phyloP scores from a whole-genome alignment of 345 rosid species.

The Sisymbrium irio region DNA sequence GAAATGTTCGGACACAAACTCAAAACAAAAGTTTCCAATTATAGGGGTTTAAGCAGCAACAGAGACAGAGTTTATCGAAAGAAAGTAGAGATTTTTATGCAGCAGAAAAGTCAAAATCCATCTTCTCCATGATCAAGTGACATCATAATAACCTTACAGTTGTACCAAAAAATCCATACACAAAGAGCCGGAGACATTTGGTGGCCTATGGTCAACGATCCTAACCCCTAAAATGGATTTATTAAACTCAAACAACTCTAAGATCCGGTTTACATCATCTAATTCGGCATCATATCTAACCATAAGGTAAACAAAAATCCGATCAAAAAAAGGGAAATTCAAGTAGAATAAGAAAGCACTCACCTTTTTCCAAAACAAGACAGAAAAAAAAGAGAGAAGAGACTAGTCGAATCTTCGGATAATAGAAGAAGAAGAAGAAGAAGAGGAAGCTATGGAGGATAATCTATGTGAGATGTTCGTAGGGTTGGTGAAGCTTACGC shows the following conservation, averaged over 20 bases:
- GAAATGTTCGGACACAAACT: neutral
- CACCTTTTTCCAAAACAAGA: slow-evolving; percentile 1
- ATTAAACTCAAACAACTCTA: neutral
- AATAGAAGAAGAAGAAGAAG: slow-evolving; percentile 1
- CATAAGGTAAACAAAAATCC: neutral
- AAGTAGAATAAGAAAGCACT: neutral
- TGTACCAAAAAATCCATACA: neutral
- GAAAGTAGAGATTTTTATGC: neutral
- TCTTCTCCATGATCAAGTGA: neutral
- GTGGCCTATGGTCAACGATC: slow-evolving; percentile 35
- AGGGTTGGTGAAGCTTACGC: slow-evolving; percentile 23
- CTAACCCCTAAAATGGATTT: slow-evolving; percentile 17
- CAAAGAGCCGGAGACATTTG: neutral
- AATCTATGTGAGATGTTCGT: slow-evolving; percentile 10
- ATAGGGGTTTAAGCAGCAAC: slow-evolving; percentile 29
- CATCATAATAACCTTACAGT: neutral
- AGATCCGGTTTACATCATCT: neutral
- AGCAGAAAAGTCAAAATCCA: neutral
- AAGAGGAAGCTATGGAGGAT: neutral
- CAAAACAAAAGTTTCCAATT: neutral
- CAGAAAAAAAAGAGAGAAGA: neutral
- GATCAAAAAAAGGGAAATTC: neutral
- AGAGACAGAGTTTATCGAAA: slow-evolving; percentile 2
- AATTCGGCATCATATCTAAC: slow-evolving; percentile 1
- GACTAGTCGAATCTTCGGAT: slow-evolving; percentile 4